phyloP scores from a whole-genome alignment of 495 filamentous ascomycete species.

The Neurospora intermedia region DNA sequence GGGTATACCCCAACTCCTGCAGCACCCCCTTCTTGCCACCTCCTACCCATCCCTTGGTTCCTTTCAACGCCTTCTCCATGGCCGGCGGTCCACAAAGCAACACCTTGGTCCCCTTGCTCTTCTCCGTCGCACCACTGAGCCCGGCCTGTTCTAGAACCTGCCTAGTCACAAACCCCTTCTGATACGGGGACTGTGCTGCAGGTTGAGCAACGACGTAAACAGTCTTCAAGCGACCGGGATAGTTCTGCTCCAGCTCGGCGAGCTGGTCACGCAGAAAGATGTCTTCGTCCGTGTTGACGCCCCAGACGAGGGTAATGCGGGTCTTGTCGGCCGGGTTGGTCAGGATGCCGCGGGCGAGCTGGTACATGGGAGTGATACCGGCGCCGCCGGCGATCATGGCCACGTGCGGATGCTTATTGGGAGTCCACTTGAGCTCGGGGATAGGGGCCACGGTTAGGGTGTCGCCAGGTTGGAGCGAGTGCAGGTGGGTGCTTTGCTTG shows the following conservation, averaged over 20 bases:
- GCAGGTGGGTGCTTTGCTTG: conserved; percentile 49
- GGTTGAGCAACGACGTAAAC: conserved; percentile 49
- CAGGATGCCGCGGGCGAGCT: conserved; percentile 50
- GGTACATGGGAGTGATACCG: conserved; percentile 55
- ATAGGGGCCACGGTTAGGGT: conserved; percentile 43
- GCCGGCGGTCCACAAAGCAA: conserved; percentile 57
- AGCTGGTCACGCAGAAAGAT: conserved; percentile 48
- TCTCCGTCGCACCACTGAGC: conserved; percentile 15
- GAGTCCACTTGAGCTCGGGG: conserved; percentile 41
- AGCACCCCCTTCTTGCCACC: conserved; percentile 31
- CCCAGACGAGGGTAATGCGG: conserved; percentile 53
- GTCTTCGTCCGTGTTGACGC: conserved; percentile 52
- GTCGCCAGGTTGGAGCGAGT: conserved; percentile 50
- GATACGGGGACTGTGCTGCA: conserved; percentile 25
- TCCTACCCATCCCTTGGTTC: conserved; percentile 17
- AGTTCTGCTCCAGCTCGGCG: conserved; percentile 37
- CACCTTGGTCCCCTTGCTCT: conserved; percentile 36
- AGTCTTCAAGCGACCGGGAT: conserved; percentile 47
- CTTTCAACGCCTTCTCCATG: conserved; percentile 49
- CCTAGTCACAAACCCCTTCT: conserved; percentile 47
- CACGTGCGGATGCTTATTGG: conserved; percentile 45
- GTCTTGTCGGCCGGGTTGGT: conserved; percentile 51
- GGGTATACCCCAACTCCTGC: conserved; percentile 40
- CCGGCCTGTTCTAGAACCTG: conserved; percentile 43
- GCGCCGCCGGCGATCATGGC: conserved; percentile 53